These are phyloP conservation scores for Plasmodium coatneyi DNA, from an alignment of 169 alveolate genomes.

Conservation along the genomic window DNA sequence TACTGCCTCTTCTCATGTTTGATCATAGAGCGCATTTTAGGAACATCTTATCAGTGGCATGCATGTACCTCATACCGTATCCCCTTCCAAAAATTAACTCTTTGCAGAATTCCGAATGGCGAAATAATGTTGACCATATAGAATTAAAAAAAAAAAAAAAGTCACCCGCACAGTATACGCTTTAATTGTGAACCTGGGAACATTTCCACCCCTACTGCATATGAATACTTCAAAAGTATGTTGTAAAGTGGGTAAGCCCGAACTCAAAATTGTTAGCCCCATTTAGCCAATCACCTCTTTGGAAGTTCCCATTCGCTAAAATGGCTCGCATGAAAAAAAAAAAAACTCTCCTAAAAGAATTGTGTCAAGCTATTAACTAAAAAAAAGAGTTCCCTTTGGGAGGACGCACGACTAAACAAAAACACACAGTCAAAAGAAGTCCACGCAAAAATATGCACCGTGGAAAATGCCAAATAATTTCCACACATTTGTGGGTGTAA, in stretches of 20 bases:
- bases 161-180: background rate
- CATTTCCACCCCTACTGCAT: background rate
- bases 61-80: background rate
- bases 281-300: background rate
- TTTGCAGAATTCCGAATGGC: background rate
- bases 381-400: background rate
- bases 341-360: background rate
- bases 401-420: background rate
- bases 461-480: background rate
- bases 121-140: background rate
- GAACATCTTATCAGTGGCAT: background rate
- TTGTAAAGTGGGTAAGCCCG: background rate
- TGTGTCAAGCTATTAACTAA: background rate
- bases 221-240: background rate
- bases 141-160: background rate
- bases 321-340: background rate
- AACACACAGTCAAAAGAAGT: background rate
- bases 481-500: background rate
- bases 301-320: background rate
- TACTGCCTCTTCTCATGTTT: background rate
- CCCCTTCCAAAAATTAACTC: background rate
- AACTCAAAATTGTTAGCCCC: background rate
- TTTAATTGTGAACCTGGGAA: background rate
- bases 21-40: background rate
- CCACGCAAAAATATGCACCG: background rate